Percentiles rank a stretch among this genome's conserved stretches.
Conservation (phyloP, 148 eudicot species). For the Gaultheria prostrata region DNA sequence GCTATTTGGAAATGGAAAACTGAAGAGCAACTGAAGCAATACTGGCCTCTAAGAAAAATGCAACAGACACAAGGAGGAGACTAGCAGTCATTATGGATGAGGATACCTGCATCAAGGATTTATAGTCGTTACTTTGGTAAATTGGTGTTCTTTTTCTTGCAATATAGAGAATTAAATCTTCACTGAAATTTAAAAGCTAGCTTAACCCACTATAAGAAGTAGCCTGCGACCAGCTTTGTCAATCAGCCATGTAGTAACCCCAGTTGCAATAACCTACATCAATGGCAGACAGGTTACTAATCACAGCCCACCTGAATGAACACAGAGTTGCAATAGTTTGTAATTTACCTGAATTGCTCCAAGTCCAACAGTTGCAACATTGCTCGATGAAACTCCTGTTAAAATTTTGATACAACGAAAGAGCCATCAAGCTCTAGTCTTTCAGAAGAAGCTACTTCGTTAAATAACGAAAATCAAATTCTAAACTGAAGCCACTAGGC, state of each 20-base stretch:
- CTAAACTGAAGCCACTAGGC: not conserved
- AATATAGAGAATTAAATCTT: not conserved
- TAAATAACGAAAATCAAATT: not conserved
- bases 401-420: constrained; percentile 9
- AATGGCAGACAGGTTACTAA: constrained; percentile 3
- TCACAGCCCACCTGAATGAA: not conserved
- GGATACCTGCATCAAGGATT: constrained; percentile 47
- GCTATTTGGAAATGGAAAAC: not conserved
- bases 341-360: constrained; percentile 71
- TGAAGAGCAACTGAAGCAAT: not conserved
- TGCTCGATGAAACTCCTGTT: constrained; percentile 68
- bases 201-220: constrained; percentile 56
- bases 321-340: not conserved
- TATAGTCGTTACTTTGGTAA: not conserved
- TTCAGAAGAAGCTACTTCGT: not conserved
- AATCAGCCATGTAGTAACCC: constrained; percentile 67
- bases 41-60: constrained; percentile 71
- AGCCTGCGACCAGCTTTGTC: constrained; percentile 82
- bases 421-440: not conserved
- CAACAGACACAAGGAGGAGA: constrained; percentile 55
- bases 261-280: constrained; percentile 73
- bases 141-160: not conserved
- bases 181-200: not conserved
- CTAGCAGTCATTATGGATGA: constrained; percentile 59
- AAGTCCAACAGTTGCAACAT: constrained; percentile 72